phyloP scores from a whole-genome alignment of 2,329 filamentous ascomycete species.

The Neurospora crassa region DNA sequence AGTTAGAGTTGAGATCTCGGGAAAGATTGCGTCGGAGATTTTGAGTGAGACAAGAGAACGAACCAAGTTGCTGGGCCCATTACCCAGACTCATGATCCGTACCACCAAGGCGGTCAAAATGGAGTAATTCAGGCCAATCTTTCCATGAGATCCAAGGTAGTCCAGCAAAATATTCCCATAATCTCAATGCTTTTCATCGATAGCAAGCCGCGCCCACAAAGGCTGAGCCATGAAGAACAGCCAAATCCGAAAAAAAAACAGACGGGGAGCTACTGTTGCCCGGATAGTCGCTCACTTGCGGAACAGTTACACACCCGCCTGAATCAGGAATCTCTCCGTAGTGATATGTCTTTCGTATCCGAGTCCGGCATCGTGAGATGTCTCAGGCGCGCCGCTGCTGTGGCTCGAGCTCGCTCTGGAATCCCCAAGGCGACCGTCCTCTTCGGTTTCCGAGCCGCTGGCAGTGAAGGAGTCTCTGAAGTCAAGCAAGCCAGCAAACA shows the following conservation, averaged over 20 bases:
- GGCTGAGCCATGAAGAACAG: background rate
- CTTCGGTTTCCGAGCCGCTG: background rate
- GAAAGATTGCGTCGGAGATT: background rate
- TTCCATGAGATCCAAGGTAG: background rate
- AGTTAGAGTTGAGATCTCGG: background rate
- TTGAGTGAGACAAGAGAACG: background rate
- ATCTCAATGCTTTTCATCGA: background rate
- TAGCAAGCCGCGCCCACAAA: background rate
- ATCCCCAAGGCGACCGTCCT: background rate
- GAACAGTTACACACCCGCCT: background rate
- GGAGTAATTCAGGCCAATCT: background rate
- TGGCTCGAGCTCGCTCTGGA: background rate
- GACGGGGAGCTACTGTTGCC: background rate
- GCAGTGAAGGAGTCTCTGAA: background rate
- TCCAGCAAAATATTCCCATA: background rate
- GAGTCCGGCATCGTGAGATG: background rate
- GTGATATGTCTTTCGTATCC: background rate
- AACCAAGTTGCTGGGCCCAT: background rate
- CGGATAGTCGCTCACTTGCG: background rate
- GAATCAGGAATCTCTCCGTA: background rate
- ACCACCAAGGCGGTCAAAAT: background rate
- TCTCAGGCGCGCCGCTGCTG: background rate
- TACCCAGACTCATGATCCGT: background rate
- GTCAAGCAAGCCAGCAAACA: background rate
- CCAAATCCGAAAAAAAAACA: background rate